phyloP scores from a whole-genome alignment of 345 rosid species.

The Theobroma cacao region DNA sequence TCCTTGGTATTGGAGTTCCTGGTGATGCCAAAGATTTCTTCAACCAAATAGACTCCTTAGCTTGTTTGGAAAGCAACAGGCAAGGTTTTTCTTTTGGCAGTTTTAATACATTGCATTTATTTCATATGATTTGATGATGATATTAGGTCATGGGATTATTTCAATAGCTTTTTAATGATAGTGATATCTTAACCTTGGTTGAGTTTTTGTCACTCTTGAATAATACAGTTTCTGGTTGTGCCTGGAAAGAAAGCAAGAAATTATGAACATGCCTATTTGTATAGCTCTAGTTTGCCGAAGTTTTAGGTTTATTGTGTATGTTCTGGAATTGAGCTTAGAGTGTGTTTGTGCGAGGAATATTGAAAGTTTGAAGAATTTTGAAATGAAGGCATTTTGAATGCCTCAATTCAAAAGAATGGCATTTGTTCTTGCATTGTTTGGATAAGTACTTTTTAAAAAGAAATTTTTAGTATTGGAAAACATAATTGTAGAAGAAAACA shows the following conservation, averaged over 20 bases:
- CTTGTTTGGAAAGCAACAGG: constrained; percentile 82
- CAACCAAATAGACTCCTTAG: constrained; percentile 80
- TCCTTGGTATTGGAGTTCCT: constrained; percentile 85
- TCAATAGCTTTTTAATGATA: background rate
- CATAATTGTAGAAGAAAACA: background rate
- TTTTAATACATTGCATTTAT: background rate
- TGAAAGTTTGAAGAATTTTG: background rate
- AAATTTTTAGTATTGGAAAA: background rate
- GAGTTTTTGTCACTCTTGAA: constrained; percentile 3
- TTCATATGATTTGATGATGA: background rate
- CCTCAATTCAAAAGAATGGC: background rate
- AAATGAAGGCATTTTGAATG: background rate
- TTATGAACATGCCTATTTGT: background rate
- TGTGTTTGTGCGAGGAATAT: background rate
- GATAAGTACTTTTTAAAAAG: background rate
- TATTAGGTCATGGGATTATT: background rate
- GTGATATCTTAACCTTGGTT: background rate
- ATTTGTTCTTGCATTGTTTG: background rate
- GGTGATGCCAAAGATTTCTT: constrained; percentile 85
- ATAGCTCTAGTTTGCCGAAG: background rate
- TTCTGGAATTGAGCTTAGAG: background rate
- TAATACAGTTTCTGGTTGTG: background rate
- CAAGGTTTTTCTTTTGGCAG: constrained; percentile 27
- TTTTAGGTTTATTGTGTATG: background rate
- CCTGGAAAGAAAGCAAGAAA: background rate